These are phyloP conservation scores for Rhododendron henanense DNA, from an alignment of 148 eudicot genomes.

Conservation along the genomic window DNA sequence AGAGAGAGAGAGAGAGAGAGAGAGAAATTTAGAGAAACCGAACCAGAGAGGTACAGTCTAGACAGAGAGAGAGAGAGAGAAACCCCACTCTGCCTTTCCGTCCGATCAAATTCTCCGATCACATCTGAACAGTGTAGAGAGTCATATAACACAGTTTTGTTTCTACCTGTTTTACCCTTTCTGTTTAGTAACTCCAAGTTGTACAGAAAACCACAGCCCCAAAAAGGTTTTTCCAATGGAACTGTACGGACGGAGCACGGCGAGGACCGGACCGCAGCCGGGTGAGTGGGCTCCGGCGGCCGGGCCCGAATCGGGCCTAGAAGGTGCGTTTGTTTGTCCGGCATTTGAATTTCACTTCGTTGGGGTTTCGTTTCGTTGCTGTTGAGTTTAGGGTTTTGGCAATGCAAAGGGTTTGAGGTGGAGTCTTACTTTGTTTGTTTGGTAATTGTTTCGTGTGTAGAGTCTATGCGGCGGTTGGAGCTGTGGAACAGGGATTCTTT, in stretches of 20 bases:
- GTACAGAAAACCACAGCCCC: neutral
- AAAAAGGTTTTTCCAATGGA: slow-evolving; percentile 21
- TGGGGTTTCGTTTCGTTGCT: slow-evolving; percentile 11
- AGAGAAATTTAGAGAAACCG: neutral
- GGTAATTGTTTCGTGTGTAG: slow-evolving; percentile 34
- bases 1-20: slow-evolving; percentile 2
- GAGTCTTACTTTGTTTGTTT: neutral
- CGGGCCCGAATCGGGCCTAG: slow-evolving; percentile 27
- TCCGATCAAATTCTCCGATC: slow-evolving; percentile 13
- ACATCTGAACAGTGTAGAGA: neutral
- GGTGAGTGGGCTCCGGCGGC: slow-evolving; percentile 32
- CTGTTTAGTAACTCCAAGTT: slow-evolving; percentile 1
- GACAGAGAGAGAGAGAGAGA: slow-evolving; percentile 3
- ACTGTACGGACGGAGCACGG: slow-evolving; percentile 37
- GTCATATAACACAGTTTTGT: neutral
- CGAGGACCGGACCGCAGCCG: slow-evolving; percentile 26
- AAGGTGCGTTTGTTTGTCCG: slow-evolving; percentile 28
- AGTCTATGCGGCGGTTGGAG: slow-evolving; percentile 59
- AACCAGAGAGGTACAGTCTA: neutral
- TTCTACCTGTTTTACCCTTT: neutral
- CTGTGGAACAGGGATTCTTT: slow-evolving; percentile 38
- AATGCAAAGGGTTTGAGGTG: neutral
- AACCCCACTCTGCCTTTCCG: neutral
- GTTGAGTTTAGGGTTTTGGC: slow-evolving; percentile 22
- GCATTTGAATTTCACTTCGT: slow-evolving; percentile 15